phyloP scores from a whole-genome alignment of 371 early-diverging fungal genomes.

The Circinella minor region DNA sequence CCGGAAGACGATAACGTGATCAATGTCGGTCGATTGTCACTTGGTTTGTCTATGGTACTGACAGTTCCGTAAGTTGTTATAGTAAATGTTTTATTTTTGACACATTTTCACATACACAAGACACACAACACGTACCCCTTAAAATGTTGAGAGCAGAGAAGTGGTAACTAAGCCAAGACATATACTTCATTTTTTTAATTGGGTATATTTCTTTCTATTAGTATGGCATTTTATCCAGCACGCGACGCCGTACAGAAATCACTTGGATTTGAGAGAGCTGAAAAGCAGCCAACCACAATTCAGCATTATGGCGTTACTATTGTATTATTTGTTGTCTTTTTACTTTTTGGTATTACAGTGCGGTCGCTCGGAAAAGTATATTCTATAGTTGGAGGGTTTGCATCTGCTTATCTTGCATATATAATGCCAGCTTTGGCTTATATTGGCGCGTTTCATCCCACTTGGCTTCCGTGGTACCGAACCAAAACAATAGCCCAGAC shows the following conservation, averaged over 20 bases:
- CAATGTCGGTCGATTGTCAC: constrained; percentile 55
- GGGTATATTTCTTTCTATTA: constrained; percentile 8
- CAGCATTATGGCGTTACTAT: constrained; percentile 55
- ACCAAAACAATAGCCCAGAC: neutral
- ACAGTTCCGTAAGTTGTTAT: constrained; percentile 48
- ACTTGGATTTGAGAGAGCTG: constrained; percentile 52
- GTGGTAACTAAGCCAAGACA: too few relatives aligned
- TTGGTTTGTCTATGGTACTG: constrained; percentile 63
- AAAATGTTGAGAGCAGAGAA: too few relatives aligned
- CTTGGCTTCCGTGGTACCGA: constrained; percentile 12
- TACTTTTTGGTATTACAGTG: constrained; percentile 47
- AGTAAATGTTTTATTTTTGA: constrained; percentile 8
- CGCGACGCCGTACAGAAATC: constrained; percentile 59
- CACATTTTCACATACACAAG: neutral
- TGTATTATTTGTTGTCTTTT: constrained; percentile 43
- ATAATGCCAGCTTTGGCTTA: constrained; percentile 60
- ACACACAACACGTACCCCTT: neutral
- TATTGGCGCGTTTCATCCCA: constrained; percentile 39
- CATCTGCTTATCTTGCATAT: constrained; percentile 60
- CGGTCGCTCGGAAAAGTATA: constrained; percentile 58
- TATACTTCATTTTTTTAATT: neutral
- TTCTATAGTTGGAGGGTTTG: constrained; percentile 61
- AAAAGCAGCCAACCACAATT: constrained; percentile 39
- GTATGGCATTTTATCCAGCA: constrained; percentile 64
- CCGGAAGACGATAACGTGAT: constrained; percentile 54